Evolutionary conservation across 148 eudicot species (phyloP).

Genomic region (Chenopodium quinoa): DNA sequence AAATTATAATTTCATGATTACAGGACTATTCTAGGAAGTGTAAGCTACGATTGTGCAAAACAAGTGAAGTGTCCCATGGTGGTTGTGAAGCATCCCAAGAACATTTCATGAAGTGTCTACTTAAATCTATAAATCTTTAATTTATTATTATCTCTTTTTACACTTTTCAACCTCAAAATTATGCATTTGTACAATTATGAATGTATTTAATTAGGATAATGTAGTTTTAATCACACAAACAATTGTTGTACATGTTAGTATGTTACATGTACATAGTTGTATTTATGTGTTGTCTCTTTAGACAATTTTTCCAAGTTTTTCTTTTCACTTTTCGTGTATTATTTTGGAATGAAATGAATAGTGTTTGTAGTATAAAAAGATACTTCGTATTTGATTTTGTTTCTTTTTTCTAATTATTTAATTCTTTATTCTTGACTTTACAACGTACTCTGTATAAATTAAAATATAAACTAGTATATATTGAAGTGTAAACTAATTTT

Average conservation of each 20-base stretch:
- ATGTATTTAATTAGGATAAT: neutral
- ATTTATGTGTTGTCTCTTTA: neutral
- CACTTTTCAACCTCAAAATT: neutral
- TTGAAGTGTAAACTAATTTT: too few relatives aligned
- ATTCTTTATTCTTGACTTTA: too few relatives aligned
- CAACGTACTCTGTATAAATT: too few relatives aligned
- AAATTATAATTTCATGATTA: neutral
- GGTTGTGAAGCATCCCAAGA: constrained; percentile 58
- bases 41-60: constrained; percentile 73
- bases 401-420: too few relatives aligned
- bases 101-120: neutral
- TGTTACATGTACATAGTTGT: neutral
- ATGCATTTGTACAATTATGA: neutral
- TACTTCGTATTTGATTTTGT: too few relatives aligned
- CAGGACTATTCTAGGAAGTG: constrained; percentile 82
- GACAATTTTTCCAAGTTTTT: neutral
- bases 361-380: neutral
- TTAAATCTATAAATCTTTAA: too few relatives aligned
- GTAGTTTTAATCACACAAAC: neutral
- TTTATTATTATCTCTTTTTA: too few relatives aligned
- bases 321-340: neutral
- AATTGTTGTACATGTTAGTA: neutral
- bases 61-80: constrained; percentile 69
- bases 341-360: neutral
- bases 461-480: too few relatives aligned